Percentiles rank a stretch among this genome's conserved stretches.
These are phyloP conservation scores for Suillus plorans DNA, from an alignment of 768 basidiomycete genomes.

Conservation along the genomic window DNA sequence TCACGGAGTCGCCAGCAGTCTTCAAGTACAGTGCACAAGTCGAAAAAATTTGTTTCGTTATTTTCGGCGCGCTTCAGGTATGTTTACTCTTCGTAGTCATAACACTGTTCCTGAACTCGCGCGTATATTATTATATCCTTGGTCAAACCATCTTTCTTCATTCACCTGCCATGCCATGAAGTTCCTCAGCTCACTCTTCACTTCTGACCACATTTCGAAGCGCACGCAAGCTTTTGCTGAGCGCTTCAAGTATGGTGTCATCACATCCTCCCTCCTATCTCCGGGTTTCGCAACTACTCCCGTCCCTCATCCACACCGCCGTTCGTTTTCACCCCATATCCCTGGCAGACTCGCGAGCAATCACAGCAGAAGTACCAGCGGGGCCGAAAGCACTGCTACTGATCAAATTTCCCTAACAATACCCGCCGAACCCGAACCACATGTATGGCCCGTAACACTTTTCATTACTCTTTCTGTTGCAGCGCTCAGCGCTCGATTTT, in stretches of 20 bases:
- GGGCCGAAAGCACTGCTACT: constrained; percentile 26
- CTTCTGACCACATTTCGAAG: constrained; percentile 32
- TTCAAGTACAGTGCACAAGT: constrained; percentile 24
- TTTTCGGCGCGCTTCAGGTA: constrained; percentile 36
- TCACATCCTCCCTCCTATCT: constrained; percentile 76
- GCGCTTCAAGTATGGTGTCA: constrained; percentile 82
- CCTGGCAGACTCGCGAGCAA: constrained; percentile 43
- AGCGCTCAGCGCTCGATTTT: constrained; percentile 45
- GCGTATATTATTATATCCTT: constrained; percentile 4
- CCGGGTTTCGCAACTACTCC: constrained; percentile 48
- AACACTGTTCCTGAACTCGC: constrained; percentile 14
- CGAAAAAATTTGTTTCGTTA: constrained; percentile 26
- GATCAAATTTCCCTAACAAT: constrained; percentile 25
- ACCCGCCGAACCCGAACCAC: constrained; percentile 34
- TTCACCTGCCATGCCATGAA: constrained; percentile 22
- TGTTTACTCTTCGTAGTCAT: constrained; percentile 23
- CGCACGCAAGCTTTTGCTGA: constrained; percentile 60
- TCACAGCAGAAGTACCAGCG: constrained; percentile 45
- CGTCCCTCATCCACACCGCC: constrained; percentile 29
- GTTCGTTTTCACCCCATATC: constrained; percentile 36
- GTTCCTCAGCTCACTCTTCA: constrained; percentile 39
- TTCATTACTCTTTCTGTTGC: constrained; percentile 38
- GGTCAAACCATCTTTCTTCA: not conserved
- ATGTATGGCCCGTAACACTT: constrained; percentile 40
- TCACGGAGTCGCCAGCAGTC: constrained; percentile 8